phyloP scores from a whole-genome alignment of 2,329 filamentous ascomycete genomes.

The Zymoseptoria brevis region DNA sequence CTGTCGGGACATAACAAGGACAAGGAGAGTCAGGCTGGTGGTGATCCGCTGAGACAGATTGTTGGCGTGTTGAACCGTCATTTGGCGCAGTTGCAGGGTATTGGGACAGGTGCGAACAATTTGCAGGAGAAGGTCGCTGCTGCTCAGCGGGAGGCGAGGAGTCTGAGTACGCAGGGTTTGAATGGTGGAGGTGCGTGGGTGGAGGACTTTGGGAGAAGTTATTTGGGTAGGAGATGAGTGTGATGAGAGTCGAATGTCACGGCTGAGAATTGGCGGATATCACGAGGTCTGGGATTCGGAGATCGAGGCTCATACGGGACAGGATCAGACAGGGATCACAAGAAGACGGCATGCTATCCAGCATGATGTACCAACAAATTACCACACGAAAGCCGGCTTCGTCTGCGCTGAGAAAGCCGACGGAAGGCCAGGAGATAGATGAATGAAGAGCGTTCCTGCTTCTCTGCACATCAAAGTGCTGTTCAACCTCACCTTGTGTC shows the following conservation, averaged over 20 bases:
- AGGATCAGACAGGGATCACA: background rate
- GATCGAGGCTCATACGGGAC: too few species aligned
- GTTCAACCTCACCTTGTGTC: background rate
- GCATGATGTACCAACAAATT: background rate
- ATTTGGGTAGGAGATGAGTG: slow-evolving; percentile 49
- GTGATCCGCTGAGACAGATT: slow-evolving; percentile 74
- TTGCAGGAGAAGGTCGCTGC: slow-evolving; percentile 74
- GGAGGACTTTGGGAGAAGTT: slow-evolving; percentile 86
- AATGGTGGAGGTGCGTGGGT: slow-evolving; percentile 58
- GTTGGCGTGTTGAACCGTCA: slow-evolving; percentile 92
- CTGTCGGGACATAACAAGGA: slow-evolving; percentile 67
- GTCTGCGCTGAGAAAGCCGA: background rate
- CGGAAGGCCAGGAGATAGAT: background rate
- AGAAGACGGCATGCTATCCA: background rate
- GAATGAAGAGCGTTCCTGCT: background rate
- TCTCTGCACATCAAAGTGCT: too few species aligned
- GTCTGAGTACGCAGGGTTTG: slow-evolving; percentile 40
- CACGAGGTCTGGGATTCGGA: too few species aligned
- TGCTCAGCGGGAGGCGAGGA: slow-evolving; percentile 69
- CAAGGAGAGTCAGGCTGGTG: slow-evolving; percentile 51
- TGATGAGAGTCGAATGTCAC: background rate
- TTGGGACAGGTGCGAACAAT: slow-evolving; percentile 74
- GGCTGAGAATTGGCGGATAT: background rate
- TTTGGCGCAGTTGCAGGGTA: slow-evolving; percentile 83
- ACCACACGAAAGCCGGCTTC: background rate